Conservation (phyloP, 768 basidiomycete species). For the Lactarius evosmus region DNA sequence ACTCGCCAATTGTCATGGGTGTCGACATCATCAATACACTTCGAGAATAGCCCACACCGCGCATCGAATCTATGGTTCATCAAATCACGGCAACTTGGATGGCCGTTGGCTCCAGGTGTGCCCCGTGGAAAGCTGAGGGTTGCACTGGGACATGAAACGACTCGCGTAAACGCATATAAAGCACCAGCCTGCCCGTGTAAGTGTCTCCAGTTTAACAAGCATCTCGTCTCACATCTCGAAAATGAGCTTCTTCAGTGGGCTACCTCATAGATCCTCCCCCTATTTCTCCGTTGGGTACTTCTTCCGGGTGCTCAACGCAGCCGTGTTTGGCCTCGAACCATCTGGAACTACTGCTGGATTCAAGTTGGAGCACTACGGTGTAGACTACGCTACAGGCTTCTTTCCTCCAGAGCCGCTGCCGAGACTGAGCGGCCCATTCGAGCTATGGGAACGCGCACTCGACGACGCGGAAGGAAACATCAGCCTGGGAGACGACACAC, state of each 20-base stretch:
- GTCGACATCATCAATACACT: slow-evolving; percentile 21
- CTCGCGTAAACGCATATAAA: slow-evolving; percentile 14
- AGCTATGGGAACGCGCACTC: slow-evolving; percentile 70
- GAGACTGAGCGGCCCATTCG: slow-evolving; percentile 50
- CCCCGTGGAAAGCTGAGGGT: not conserved
- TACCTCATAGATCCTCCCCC: slow-evolving; percentile 14
- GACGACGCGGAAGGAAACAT: slow-evolving; percentile 51
- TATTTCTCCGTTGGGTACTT: slow-evolving; percentile 23
- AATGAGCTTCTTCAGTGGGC: slow-evolving; percentile 18
- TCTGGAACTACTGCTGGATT: slow-evolving; percentile 8
- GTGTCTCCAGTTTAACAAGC: not conserved
- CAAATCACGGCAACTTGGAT: slow-evolving; percentile 22
- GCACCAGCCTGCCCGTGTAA: not conserved
- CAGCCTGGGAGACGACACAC: slow-evolving; percentile 54
- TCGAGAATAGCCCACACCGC: slow-evolving; percentile 8
- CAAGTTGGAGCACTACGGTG: slow-evolving; percentile 43
- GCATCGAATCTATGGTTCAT: slow-evolving; percentile 16
- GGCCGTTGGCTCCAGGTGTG: slow-evolving; percentile 7
- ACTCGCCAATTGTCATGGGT: slow-evolving; percentile 16
- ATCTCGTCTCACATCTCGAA: not conserved
- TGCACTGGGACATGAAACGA: slow-evolving; percentile 18
- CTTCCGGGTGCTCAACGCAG: slow-evolving; percentile 20
- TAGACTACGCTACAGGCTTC: slow-evolving; percentile 72
- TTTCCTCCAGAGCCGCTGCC: slow-evolving; percentile 67
- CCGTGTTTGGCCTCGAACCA: slow-evolving; percentile 11